Conservation (phyloP, 805 yeast genomes). For the Hanseniaspora thailandica region DNA sequence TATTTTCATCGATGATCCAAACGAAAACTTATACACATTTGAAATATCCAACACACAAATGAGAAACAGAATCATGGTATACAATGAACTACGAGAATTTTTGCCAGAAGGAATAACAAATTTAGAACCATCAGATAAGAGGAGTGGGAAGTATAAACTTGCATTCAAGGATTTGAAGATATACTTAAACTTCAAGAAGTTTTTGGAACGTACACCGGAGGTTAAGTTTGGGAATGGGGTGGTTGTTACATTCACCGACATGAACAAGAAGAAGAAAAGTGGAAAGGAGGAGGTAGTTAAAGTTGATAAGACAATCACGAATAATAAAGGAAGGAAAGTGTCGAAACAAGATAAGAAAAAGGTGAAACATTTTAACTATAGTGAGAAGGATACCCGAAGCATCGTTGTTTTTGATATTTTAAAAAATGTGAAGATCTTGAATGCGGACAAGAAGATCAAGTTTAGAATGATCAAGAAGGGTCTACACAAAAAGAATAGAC, state of each 20-base stretch:
- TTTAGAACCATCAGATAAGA: constrained; percentile 2
- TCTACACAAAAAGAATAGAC: not conserved
- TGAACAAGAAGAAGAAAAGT: not conserved
- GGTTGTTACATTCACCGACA: not conserved
- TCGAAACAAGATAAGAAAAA: not conserved
- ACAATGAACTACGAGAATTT: constrained; percentile 10
- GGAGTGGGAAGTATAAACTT: not conserved
- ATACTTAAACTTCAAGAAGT: not conserved
- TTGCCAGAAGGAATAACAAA: constrained; percentile 10
- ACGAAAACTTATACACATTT: not conserved
- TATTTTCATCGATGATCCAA: not conserved
- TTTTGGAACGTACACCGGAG: not conserved
- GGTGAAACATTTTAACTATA: constrained; percentile 1
- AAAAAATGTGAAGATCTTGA: not conserved
- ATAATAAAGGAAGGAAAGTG: not conserved
- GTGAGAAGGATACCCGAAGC: constrained; percentile 3
- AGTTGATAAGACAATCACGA: not conserved
- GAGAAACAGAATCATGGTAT: constrained; percentile 1
- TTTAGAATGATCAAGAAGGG: constrained; percentile 9
- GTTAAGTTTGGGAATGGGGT: not conserved
- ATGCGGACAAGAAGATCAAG: constrained; percentile 11
- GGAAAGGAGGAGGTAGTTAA: not conserved
- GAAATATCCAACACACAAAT: not conserved
- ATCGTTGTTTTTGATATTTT: constrained; percentile 5
- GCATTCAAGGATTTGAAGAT: not conserved